Evolutionary conservation across 306 rosid species (phyloP).

Genomic region (Hippophae gyantsensis): DNA sequence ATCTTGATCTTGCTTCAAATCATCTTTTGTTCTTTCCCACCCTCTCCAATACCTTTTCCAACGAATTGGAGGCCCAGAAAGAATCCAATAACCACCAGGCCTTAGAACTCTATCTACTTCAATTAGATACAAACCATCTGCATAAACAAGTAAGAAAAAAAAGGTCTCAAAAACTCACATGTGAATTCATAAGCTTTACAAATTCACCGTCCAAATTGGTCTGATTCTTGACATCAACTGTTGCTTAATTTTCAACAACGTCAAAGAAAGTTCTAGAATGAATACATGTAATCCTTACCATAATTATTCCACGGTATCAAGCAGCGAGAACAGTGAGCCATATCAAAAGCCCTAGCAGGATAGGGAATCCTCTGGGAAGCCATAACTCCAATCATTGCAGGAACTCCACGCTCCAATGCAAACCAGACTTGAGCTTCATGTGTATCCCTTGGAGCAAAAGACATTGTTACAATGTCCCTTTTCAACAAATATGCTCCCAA

Average conservation of each 20-base stretch:
- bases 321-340: constrained; percentile 99
- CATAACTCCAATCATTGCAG: constrained; percentile 93
- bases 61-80: constrained; percentile 85
- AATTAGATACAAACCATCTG: constrained; percentile 81
- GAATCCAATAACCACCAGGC: constrained; percentile 97
- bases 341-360: constrained; percentile 90
- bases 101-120: constrained; percentile 87
- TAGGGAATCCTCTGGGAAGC: constrained; percentile 81
- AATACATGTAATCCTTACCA: constrained; percentile 30
- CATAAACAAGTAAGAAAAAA: constrained; percentile 5
- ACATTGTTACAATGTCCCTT: constrained; percentile 75
- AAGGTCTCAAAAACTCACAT: not conserved
- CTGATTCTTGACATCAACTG: no score
- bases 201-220: no score
- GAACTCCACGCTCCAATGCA: constrained; percentile 94
- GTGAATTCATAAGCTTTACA: no score
- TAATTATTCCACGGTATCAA: constrained; percentile 61
- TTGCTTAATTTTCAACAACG: not conserved
- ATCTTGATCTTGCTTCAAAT: constrained; percentile 79
- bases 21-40: constrained; percentile 85
- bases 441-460: constrained; percentile 94
- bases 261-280: no score
- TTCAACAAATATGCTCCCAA: constrained; percentile 88
- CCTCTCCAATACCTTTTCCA: constrained; percentile 89
- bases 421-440: constrained; percentile 97